Base-by-base conservation (phyloP, 2,329 filamentous ascomycete species). In the Biscogniauxia marginata region DNA sequence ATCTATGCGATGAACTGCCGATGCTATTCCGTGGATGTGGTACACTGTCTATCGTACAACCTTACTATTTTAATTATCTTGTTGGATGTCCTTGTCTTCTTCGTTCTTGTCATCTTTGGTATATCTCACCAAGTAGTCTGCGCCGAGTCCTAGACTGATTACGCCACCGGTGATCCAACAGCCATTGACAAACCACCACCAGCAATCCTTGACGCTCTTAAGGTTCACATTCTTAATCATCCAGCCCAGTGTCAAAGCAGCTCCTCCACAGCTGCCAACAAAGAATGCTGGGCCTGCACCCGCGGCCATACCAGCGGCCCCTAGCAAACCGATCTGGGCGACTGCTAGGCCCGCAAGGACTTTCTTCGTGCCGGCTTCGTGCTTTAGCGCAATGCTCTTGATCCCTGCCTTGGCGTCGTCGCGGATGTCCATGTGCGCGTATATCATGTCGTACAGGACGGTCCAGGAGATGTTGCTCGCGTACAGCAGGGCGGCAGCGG, bases 391-490 rank as follows among this genome's bases (percentile, higher is more conserved):
- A 64, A 96, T 95, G 67, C 87, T 91, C 77, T 93, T 96, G 75
- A 96, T 95, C 7, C 91, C 92, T 0, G 88, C 91, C 72, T 91
- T 92, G 59, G 80, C 85, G 68, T 96, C 91, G 65, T 96, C 91
- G 67, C 87, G 87, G 71, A 93, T 88, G 67, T 96, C 91, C 86
- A 95, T 93, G 70, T 96, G 91, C 13, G 91, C 91, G 72, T 96
- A 96, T 25, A 96, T 91, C 85, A 95, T 96, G 71, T 96, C 91
- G 71, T 96, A 96, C 43, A 96, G 75, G 22, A 96, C 82, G 0
- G 91, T 96, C 92, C 92, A 96, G 3, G 90, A 86, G 21, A 95
- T 79, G 65, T 92, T 95, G 46, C 88, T 91, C 9, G 82, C 76
- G 70, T 96, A 96, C 49, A 96, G 76, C 55, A 83, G 84, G 2